phyloP scores from a whole-genome alignment of 352 stramenopile species.

The Globisporangium nodosum region DNA sequence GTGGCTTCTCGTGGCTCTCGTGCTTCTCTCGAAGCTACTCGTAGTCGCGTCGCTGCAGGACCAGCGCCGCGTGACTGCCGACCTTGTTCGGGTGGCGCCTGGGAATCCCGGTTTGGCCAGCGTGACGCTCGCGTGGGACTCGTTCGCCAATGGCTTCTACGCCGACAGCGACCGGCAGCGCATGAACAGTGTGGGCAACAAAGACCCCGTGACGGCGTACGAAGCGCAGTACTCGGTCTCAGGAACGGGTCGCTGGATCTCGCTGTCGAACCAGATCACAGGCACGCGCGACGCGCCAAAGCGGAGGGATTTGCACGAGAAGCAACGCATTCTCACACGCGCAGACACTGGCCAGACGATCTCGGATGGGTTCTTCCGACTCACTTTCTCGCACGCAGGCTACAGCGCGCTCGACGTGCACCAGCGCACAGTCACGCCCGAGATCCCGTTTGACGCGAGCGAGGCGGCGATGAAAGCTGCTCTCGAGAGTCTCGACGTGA shows the following conservation, averaged over 20 bases:
- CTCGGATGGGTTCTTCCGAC: constrained; percentile 43
- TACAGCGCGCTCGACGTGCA: constrained; percentile 29
- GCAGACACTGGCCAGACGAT: constrained; percentile 42
- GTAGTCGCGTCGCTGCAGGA: constrained; percentile 7
- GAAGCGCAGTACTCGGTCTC: constrained; percentile 48
- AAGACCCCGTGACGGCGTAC: constrained; percentile 37
- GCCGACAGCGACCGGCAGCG: constrained; percentile 7
- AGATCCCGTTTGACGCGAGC: constrained; percentile 73
- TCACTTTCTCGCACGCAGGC: constrained; percentile 37
- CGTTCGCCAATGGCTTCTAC: constrained; percentile 28
- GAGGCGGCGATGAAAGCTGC: constrained; percentile 51
- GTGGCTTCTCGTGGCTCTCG: neutral
- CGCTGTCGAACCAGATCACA: constrained; percentile 26
- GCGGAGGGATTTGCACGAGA: constrained; percentile 25
- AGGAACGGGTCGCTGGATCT: constrained; percentile 33
- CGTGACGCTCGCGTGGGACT: constrained; percentile 36
- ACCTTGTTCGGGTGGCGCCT: constrained; percentile 24
- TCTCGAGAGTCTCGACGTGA: constrained; percentile 66
- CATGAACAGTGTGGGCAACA: constrained; percentile 12
- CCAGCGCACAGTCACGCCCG: constrained; percentile 36
- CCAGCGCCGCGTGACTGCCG: constrained; percentile 17
- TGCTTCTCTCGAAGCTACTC: neutral
- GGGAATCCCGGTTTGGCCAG: constrained; percentile 35
- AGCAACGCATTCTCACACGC: constrained; percentile 48
- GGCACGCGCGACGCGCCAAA: constrained; percentile 12